A percentile compares a stretch with the other conserved stretches of the same genome.
These are phyloP conservation scores for Teratosphaeria epicoccoides DNA, from an alignment of 2,329 filamentous ascomycete species.

Conservation along the genomic window DNA sequence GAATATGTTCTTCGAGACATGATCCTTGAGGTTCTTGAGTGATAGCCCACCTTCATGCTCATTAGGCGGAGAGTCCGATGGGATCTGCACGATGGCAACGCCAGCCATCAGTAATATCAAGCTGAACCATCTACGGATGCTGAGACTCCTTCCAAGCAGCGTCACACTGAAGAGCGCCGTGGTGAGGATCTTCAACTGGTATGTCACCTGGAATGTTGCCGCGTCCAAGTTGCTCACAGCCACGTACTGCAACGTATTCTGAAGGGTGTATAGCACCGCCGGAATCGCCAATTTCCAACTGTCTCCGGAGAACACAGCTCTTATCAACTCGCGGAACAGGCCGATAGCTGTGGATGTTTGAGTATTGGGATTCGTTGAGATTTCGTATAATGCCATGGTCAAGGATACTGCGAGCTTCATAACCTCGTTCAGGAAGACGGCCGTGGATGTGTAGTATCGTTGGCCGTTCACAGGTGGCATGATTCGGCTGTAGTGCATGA, in stretches of 20 bases:
- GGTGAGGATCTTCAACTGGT: constrained; percentile 88
- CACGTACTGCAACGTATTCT: constrained; percentile 89
- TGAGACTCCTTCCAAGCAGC: constrained; percentile 61
- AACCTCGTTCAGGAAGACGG: constrained; percentile 86
- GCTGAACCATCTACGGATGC: constrained; percentile 66
- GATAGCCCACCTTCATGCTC: constrained; percentile 42
- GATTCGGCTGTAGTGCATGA: constrained; percentile 89
- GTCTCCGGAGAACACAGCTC: constrained; percentile 74
- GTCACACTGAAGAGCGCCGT: constrained; percentile 78
- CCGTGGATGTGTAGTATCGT: constrained; percentile 86
- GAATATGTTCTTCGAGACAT: constrained; percentile 61
- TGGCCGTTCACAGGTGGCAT: constrained; percentile 79
- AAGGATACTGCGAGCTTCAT: constrained; percentile 81
- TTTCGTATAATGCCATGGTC: constrained; percentile 78
- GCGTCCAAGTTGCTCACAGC: constrained; percentile 85
- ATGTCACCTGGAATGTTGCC: constrained; percentile 85
- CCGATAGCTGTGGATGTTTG: constrained; percentile 47
- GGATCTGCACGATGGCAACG: constrained; percentile 75
- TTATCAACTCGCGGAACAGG: constrained; percentile 68
- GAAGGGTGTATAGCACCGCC: constrained; percentile 75
- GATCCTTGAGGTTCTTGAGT: constrained; percentile 52
- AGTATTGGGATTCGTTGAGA: constrained; percentile 67
- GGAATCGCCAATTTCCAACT: constrained; percentile 93
- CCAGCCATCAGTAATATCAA: constrained; percentile 70
- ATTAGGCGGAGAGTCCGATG: constrained; percentile 36